These are phyloP conservation scores for Emericellopsis terricola DNA, from an alignment of 495 filamentous ascomycete species.

Conservation along the genomic window DNA sequence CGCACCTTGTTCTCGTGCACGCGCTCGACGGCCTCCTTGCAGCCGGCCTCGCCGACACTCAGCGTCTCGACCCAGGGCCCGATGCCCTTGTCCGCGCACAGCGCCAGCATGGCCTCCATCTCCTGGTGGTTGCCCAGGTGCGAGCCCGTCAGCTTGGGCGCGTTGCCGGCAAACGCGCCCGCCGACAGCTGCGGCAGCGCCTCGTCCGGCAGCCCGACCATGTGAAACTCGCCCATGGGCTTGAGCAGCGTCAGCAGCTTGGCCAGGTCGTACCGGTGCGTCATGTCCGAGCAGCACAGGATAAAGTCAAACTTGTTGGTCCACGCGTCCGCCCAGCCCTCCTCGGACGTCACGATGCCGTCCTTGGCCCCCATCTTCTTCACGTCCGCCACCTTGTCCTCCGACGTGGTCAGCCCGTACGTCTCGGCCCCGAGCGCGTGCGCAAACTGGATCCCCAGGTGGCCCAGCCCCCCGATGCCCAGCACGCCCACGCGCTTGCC, in stretches of 20 bases:
- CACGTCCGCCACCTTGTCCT: constrained; percentile 41
- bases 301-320: constrained; percentile 55
- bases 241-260: constrained; percentile 51
- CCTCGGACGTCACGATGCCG: constrained; percentile 46
- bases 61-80: constrained; percentile 54
- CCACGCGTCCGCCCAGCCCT: constrained; percentile 39
- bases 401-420: constrained; percentile 45
- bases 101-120: constrained; percentile 55
- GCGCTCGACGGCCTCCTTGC: constrained; percentile 50
- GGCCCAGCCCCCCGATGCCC: constrained; percentile 58
- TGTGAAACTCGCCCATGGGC: constrained; percentile 56
- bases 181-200: constrained; percentile 43
- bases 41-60: constrained; percentile 47
- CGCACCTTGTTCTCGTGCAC: constrained; percentile 45
- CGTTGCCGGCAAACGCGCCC: constrained; percentile 43
- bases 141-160: constrained; percentile 43
- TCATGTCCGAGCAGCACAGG: constrained; percentile 54
- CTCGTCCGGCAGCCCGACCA: constrained; percentile 52
- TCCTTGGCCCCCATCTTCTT: constrained; percentile 41
- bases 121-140: constrained; percentile 57
- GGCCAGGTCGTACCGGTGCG: constrained; percentile 42
- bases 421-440: constrained; percentile 48
- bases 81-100: constrained; percentile 59
- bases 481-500: constrained; percentile 55
- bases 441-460: constrained; percentile 43